Percentiles rank a stretch among this genome's conserved stretches.
These are phyloP conservation scores for Candolleomyces eurysporus DNA, from an alignment of 768 basidiomycete genomes.

Conservation along the genomic window DNA sequence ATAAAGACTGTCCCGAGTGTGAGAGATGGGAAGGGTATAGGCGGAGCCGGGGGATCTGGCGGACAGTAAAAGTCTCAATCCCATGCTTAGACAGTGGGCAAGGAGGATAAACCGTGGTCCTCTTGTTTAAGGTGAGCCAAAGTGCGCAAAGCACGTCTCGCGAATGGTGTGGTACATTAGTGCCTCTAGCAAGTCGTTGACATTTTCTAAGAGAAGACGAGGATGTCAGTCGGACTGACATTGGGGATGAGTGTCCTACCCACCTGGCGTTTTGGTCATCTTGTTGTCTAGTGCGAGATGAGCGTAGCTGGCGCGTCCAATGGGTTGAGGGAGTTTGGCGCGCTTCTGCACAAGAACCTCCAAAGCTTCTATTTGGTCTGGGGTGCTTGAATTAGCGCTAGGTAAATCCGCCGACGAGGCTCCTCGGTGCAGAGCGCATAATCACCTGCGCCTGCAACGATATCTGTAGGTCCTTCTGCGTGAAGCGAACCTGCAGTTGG, in stretches of 20 bases:
- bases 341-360: slow-evolving; percentile 76
- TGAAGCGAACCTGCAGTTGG: slow-evolving; percentile 73
- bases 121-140: slow-evolving; percentile 71
- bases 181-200: slow-evolving; percentile 79
- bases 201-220: slow-evolving; percentile 58
- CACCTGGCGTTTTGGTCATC: slow-evolving; percentile 95
- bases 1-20: slow-evolving; percentile 90
- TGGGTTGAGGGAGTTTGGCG: slow-evolving; percentile 77
- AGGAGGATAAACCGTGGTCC: slow-evolving; percentile 55
- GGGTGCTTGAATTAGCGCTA: slow-evolving; percentile 74
- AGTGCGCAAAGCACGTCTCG: slow-evolving; percentile 67
- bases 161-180: slow-evolving; percentile 81
- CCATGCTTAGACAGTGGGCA: slow-evolving; percentile 87
- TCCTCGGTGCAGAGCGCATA: slow-evolving; percentile 79
- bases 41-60: slow-evolving; percentile 71
- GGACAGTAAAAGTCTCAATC: slow-evolving; percentile 94
- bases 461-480: slow-evolving; percentile 71
- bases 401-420: slow-evolving; percentile 77
- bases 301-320: slow-evolving; percentile 84
- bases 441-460: slow-evolving; percentile 93
- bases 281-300: slow-evolving; percentile 89
- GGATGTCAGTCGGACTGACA: slow-evolving; percentile 1
- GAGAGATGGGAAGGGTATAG: slow-evolving; percentile 68
- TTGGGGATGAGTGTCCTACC: slow-evolving; percentile 13
- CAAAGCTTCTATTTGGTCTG: slow-evolving; percentile 71